Conservation (phyloP, 2,329 filamentous ascomycete species). For the Cercospora sp. region DNA sequence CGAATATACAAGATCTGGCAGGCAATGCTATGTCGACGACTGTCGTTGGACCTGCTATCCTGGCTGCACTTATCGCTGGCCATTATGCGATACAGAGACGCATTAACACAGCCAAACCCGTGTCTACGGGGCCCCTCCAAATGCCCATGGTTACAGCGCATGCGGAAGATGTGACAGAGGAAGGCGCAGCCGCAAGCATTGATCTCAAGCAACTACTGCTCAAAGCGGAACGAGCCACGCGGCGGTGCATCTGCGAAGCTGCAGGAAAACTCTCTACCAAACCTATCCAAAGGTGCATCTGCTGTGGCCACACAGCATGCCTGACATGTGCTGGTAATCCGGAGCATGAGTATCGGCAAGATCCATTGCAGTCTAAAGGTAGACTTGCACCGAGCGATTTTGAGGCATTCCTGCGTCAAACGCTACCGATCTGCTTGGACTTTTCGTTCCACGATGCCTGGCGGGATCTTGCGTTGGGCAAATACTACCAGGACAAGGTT, state of each 20-base stretch:
- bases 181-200: background rate
- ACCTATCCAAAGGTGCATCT: constrained; percentile 50
- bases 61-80: constrained; percentile 59
- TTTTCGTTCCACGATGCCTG: constrained; percentile 8
- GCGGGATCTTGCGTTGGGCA: background rate
- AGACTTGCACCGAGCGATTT: constrained; percentile 38
- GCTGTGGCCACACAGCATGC: constrained; percentile 60
- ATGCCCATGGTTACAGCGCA: background rate
- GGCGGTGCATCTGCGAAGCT: constrained; percentile 60
- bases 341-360: constrained; percentile 46
- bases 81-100: constrained; percentile 2
- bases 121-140: background rate
- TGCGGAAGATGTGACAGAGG: background rate
- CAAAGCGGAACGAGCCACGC: constrained; percentile 17
- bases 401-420: constrained; percentile 23
- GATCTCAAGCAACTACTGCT: constrained; percentile 11
- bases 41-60: constrained; percentile 64
- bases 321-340: constrained; percentile 57
- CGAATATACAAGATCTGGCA: constrained; percentile 66
- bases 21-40: constrained; percentile 80
- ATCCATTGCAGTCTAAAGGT: constrained; percentile 9
- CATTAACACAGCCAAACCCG: background rate
- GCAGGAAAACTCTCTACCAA: constrained; percentile 42
- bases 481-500: background rate
- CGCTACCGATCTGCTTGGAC: constrained; percentile 28